These are phyloP conservation scores for Mucor mucedo DNA, from an alignment of 371 early-diverging fungal species.

Conservation along the genomic window DNA sequence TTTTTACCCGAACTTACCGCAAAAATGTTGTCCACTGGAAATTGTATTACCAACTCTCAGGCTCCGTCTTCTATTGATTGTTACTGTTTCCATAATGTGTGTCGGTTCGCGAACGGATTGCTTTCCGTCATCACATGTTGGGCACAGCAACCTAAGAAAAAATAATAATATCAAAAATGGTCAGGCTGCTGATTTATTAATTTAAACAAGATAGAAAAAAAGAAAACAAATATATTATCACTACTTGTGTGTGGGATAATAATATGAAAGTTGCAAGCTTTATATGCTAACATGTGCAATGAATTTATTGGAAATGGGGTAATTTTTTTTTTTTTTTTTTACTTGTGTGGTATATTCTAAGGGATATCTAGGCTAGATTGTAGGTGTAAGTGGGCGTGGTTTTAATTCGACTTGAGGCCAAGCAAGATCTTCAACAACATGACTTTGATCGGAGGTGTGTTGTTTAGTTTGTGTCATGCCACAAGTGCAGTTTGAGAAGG, in stretches of 20 bases:
- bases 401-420: not conserved
- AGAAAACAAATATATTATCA: not conserved
- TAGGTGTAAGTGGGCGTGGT: not conserved
- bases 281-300: too few relatives aligned
- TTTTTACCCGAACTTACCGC: not conserved
- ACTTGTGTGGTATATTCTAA: too few relatives aligned
- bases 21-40: not conserved
- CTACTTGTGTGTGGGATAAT: not conserved
- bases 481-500: not conserved
- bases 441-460: not conserved
- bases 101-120: slow-evolving; percentile 5
- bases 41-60: not conserved
- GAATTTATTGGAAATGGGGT: not conserved
- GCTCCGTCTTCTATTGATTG: not conserved
- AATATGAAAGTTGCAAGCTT: not conserved
- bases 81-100: not conserved
- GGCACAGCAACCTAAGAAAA: not conserved
- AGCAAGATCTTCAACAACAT: not conserved
- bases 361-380: too few relatives aligned
- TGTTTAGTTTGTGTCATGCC: not conserved
- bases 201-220: slow-evolving; percentile 5
- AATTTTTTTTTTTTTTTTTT: too few relatives aligned
- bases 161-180: not conserved
- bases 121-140: slow-evolving; percentile 8
- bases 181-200: not conserved